phyloP scores from a whole-genome alignment of 2,329 filamentous ascomycete genomes.

The Teratosphaeria viscida region DNA sequence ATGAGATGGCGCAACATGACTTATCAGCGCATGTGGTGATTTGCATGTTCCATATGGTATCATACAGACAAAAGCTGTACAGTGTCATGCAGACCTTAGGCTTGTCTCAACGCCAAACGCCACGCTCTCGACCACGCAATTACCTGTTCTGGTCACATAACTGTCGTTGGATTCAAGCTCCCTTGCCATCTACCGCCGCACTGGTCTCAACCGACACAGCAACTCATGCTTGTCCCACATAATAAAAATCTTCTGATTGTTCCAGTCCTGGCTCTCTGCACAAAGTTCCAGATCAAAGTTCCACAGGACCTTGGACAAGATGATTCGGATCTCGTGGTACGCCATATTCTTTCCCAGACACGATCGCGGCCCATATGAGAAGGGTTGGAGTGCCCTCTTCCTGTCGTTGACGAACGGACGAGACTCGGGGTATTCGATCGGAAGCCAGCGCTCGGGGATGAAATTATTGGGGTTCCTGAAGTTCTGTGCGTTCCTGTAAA shows the following conservation, averaged over 20 bases:
- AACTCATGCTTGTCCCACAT: slow-evolving; percentile 20
- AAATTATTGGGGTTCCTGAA: slow-evolving; percentile 19
- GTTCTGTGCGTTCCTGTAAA: slow-evolving; percentile 19
- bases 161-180: background rate
- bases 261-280: slow-evolving; percentile 16
- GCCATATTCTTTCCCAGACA: slow-evolving; percentile 27
- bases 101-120: too few species aligned
- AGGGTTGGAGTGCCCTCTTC: slow-evolving; percentile 20
- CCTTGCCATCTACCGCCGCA: background rate
- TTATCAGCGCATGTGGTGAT: too few species aligned
- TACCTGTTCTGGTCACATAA: background rate
- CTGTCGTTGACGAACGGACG: slow-evolving; percentile 14
- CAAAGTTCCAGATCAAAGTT: slow-evolving; percentile 27
- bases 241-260: slow-evolving; percentile 19
- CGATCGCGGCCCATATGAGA: slow-evolving; percentile 26
- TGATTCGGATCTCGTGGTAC: slow-evolving; percentile 27
- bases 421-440: slow-evolving; percentile 7
- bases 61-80: background rate
- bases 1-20: too few species aligned
- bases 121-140: background rate
- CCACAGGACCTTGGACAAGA: slow-evolving; percentile 28
- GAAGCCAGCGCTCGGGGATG: slow-evolving; percentile 32
- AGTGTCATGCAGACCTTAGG: background rate
- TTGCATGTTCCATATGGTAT: too few species aligned
- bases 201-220: slow-evolving; percentile 4